Evolutionary conservation across 2,329 filamentous ascomycete genomes (phyloP).

Genomic region (Microcera coccophila): DNA sequence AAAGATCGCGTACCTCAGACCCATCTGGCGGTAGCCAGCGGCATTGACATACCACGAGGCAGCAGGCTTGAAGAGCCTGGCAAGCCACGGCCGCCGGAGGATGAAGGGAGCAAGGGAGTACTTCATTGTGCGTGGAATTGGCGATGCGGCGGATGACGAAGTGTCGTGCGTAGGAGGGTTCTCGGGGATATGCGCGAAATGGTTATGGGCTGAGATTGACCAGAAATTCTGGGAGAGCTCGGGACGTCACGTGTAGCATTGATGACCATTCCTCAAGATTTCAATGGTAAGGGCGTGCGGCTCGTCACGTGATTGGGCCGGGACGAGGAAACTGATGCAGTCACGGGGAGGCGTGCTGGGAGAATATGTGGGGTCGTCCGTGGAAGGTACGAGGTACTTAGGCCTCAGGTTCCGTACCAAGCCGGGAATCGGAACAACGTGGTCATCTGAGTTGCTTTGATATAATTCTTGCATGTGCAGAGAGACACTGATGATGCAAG

Average conservation of each 20-base stretch:
- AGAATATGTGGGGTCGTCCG: not conserved
- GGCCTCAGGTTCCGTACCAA: constrained; percentile 16
- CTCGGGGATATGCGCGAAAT: constrained; percentile 34
- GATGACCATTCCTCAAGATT: constrained; percentile 27
- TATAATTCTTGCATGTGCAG: constrained; percentile 11
- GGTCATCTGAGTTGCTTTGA: constrained; percentile 7
- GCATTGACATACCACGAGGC: constrained; percentile 86
- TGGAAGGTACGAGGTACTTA: not conserved
- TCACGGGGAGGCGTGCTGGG: constrained; percentile 7
- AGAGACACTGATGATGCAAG: no score
- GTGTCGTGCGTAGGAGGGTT: no score
- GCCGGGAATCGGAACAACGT: constrained; percentile 23
- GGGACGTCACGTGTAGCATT: constrained; percentile 33
- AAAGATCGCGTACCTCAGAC: constrained; percentile 65
- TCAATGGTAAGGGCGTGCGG: constrained; percentile 17
- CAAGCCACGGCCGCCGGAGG: constrained; percentile 80
- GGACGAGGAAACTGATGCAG: constrained; percentile 10
- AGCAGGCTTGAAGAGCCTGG: constrained; percentile 70
- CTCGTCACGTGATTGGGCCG: constrained; percentile 9
- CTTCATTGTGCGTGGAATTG: constrained; percentile 56
- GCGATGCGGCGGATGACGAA: constrained; percentile 11
- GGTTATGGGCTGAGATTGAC: constrained; percentile 29
- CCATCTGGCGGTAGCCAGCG: constrained; percentile 88
- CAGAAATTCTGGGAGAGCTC: constrained; percentile 31
- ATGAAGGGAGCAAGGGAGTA: constrained; percentile 71